phyloP scores from a whole-genome alignment of 108 stramenopile species.

The Ochromonas danica region DNA sequence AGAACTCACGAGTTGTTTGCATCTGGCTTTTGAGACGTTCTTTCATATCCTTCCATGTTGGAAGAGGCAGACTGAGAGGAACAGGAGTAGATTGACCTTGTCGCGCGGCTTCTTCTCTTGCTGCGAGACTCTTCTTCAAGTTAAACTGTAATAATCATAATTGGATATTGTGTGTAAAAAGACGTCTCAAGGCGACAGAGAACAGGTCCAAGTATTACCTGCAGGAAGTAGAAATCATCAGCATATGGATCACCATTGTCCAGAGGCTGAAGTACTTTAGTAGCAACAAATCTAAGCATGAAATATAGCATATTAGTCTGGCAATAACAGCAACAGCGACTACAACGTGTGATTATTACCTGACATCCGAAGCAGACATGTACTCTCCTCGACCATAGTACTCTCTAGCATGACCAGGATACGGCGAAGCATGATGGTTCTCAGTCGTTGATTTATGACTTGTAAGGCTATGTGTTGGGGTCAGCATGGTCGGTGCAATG shows the following conservation, averaged over 20 bases:
- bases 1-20: background rate
- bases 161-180: background rate
- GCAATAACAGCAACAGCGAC: background rate
- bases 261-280: conserved; percentile 25
- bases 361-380: background rate
- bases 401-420: background rate
- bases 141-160: conserved; percentile 19
- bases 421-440: background rate
- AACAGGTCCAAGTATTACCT: conserved; percentile 1
- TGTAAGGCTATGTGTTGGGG: background rate
- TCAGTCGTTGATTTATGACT: background rate
- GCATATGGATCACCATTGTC: conserved; percentile 19
- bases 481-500: no score
- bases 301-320: background rate
- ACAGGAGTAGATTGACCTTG: background rate
- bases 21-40: conserved; percentile 27
- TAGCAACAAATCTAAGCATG: conserved; percentile 20
- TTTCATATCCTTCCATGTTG: conserved; percentile 34
- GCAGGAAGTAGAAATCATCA: conserved; percentile 33
- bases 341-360: background rate
- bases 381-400: background rate
- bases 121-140: conserved; percentile 7
- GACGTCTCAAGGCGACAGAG: background rate
- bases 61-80: background rate
- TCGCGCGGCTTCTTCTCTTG: background rate